These are phyloP conservation scores for Dendrobium nobile DNA, from an alignment of 106 monocot genomes.

Conservation along the genomic window DNA sequence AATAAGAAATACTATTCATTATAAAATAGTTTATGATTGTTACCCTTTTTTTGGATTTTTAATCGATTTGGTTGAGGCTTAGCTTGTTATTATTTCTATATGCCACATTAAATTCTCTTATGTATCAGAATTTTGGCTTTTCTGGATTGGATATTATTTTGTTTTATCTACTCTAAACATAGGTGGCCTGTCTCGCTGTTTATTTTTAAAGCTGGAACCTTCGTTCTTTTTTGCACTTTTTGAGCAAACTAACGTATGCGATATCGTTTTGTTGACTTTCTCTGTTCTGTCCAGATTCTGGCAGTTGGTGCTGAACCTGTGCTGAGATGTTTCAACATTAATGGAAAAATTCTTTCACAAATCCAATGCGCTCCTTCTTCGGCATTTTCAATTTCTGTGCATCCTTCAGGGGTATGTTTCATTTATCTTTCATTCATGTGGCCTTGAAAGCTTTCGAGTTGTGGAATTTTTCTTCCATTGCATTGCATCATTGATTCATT, in stretches of 20 bases:
- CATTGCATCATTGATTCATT: too few relatives aligned
- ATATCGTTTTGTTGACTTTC: not conserved
- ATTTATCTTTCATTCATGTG: not conserved
- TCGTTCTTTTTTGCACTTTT: not conserved
- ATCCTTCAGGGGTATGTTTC: slow-evolving; percentile 69
- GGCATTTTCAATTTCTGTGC: slow-evolving; percentile 64
- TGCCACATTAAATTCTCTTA: not conserved
- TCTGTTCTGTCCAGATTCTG: slow-evolving; percentile 41
- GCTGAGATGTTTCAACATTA: slow-evolving; percentile 59
- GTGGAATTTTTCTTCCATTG: too few relatives aligned
- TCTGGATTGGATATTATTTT: not conserved
- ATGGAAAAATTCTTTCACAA: slow-evolving; percentile 68
- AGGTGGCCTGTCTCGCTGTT: not conserved
- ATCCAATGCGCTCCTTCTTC: slow-evolving; percentile 92
- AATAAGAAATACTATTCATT: too few relatives aligned
- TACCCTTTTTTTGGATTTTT: too few relatives aligned
- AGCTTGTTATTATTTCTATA: not conserved
- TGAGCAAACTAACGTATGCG: not conserved
- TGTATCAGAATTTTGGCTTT: not conserved
- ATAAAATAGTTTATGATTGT: too few relatives aligned
- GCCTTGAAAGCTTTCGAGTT: not conserved
- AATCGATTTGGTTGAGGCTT: not conserved
- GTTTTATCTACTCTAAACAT: not conserved
- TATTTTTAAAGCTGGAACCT: not conserved
- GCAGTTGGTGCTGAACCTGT: slow-evolving; percentile 82